phyloP scores from a whole-genome alignment of 1,284 basidiomycete genomes.

The Meira nashicola region DNA sequence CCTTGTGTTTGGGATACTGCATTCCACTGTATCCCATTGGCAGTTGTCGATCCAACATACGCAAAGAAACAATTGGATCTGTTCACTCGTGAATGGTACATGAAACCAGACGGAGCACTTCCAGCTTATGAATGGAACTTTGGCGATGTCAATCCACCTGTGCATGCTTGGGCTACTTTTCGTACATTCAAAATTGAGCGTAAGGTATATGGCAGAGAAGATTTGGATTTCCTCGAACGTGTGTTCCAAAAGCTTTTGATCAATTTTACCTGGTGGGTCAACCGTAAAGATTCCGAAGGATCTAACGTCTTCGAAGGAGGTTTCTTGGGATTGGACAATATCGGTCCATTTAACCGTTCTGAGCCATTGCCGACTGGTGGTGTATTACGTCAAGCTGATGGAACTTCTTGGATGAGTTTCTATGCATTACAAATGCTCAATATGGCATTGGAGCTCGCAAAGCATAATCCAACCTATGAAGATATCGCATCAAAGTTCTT shows the following conservation, averaged over 20 bases:
- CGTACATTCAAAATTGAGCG: conserved; percentile 72
- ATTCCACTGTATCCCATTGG: conserved; percentile 95
- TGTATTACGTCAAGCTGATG: conserved; percentile 84
- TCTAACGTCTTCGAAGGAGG: conserved; percentile 97
- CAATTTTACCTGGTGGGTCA: conserved; percentile 99
- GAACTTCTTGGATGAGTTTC: conserved; percentile 99
- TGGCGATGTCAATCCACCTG: conserved; percentile 90
- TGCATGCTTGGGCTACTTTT: conserved; percentile 76
- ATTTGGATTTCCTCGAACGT: conserved; percentile 85
- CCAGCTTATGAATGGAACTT: conserved; percentile 99
- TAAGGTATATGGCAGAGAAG: conserved; percentile 84
- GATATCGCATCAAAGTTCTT: conserved; percentile 99
- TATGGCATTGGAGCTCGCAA: conserved; percentile 93
- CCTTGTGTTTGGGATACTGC: conserved; percentile 74
- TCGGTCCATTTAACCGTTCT: conserved; percentile 94
- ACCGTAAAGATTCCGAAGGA: conserved; percentile 89
- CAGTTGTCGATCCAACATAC: conserved; percentile 87
- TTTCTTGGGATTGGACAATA: conserved; percentile 95
- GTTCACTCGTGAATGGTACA: conserved; percentile 95
- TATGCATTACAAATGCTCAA: conserved; percentile 95
- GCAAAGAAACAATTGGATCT: conserved; percentile 96
- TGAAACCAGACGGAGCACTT: conserved; percentile 93
- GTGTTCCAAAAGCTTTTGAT: conserved; percentile 96
- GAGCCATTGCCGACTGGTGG: conserved; percentile 86
- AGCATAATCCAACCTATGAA: conserved; percentile 95